Conservation (phyloP, 768 basidiomycete species). For the Agaricus bisporus region DNA sequence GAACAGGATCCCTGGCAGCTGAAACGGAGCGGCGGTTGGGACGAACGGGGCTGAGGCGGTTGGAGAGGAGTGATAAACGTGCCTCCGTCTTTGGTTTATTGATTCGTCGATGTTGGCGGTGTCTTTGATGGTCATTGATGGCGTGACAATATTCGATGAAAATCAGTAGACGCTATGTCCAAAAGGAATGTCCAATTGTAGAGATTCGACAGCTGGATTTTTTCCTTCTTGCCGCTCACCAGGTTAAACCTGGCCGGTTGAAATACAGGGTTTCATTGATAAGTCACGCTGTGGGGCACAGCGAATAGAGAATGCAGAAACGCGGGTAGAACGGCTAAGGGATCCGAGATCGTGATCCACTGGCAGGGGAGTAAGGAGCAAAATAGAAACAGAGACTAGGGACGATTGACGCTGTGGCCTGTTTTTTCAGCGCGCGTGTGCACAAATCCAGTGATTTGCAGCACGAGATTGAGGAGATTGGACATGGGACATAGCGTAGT, state of each 20-base stretch:
- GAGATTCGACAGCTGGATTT: neutral
- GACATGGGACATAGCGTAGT: too few species aligned
- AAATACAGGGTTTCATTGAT: constrained; percentile 1
- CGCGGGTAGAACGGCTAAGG: constrained; percentile 11
- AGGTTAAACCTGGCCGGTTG: neutral
- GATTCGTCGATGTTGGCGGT: neutral
- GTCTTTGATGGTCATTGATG: too few species aligned
- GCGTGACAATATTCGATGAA: too few species aligned
- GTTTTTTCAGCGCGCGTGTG: too few species aligned
- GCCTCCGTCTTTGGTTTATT: neutral
- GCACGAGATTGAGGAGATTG: too few species aligned
- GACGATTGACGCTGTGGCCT: neutral
- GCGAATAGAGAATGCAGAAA: constrained; percentile 4
- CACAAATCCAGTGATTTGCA: too few species aligned
- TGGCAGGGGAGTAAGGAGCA: constrained; percentile 10
- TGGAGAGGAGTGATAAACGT: constrained; percentile 6
- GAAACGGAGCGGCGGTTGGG: neutral
- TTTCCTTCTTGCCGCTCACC: constrained; percentile 1
- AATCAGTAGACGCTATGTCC: neutral
- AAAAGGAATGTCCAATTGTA: neutral
- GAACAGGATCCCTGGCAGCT: too few species aligned
- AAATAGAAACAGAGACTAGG: constrained; percentile 7
- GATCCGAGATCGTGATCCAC: constrained; percentile 11
- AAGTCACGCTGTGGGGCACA: neutral
- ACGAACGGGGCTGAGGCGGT: neutral